Conservation (phyloP, 108 stramenopile genomes). For the Skeletonema marinoi region DNA sequence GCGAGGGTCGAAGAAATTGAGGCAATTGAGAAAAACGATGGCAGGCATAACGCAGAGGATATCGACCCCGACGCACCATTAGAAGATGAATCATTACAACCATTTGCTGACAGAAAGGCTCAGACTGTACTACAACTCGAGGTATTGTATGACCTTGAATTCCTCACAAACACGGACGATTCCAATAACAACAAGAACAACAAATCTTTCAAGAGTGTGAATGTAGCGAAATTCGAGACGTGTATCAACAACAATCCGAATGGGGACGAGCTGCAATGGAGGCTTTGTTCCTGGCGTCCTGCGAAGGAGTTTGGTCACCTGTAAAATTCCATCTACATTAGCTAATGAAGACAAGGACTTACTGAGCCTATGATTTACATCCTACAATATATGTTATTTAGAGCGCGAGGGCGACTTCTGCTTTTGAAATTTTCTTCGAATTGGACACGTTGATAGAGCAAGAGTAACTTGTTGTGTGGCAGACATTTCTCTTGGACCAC, state of each 20-base stretch:
- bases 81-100: constrained; percentile 44
- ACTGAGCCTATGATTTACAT: background rate
- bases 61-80: constrained; percentile 38
- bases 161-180: background rate
- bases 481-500: background rate
- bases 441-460: background rate
- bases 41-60: constrained; percentile 2
- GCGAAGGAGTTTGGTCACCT: background rate
- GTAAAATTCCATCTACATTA: background rate
- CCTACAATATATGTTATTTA: too few species aligned
- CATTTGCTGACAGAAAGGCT: constrained; percentile 10
- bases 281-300: constrained; percentile 8
- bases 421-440: background rate
- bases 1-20: constrained; percentile 25
- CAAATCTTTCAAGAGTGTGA: constrained; percentile 18
- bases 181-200: background rate
- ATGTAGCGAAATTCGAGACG: constrained; percentile 45
- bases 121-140: constrained; percentile 48
- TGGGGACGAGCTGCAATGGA: constrained; percentile 39
- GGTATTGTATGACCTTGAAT: constrained; percentile 50
- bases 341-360: background rate
- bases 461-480: background rate
- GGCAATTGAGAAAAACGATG: background rate
- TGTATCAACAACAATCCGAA: constrained; percentile 44
- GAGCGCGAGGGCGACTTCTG: background rate